Evolutionary conservation across 805 yeast genomes (phyloP).

Genomic region (Saturnispora quitensis): DNA sequence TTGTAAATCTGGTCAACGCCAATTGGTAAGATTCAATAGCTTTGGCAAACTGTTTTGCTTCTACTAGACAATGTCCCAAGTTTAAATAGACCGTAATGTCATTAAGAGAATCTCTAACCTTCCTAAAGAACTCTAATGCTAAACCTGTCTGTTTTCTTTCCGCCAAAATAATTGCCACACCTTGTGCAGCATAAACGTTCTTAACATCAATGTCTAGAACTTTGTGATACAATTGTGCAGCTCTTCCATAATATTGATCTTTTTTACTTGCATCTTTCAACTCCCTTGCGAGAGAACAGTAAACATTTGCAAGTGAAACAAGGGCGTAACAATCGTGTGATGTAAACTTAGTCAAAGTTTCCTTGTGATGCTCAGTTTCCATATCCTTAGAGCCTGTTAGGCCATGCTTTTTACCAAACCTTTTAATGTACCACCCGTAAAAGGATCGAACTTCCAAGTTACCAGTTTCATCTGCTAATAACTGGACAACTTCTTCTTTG

Average conservation of each 20-base stretch:
- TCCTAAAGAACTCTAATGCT: constrained; percentile 81
- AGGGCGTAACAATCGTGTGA: constrained; percentile 88
- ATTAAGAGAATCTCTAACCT: constrained; percentile 80
- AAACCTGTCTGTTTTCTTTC: constrained; percentile 66
- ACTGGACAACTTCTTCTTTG: constrained; percentile 42
- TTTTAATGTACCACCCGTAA: constrained; percentile 79
- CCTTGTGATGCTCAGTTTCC: constrained; percentile 76
- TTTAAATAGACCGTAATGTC: constrained; percentile 79
- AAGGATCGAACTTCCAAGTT: constrained; percentile 82
- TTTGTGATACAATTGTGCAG: constrained; percentile 87
- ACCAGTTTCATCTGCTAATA: constrained; percentile 46
- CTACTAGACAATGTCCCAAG: constrained; percentile 79
- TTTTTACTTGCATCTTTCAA: constrained; percentile 49
- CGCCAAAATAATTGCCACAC: constrained; percentile 86
- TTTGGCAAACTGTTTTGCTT: constrained; percentile 70
- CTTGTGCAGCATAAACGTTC: constrained; percentile 96
- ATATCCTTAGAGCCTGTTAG: constrained; percentile 41
- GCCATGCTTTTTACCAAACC: constrained; percentile 44
- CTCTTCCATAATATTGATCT: constrained; percentile 72
- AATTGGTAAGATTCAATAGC: constrained; percentile 85
- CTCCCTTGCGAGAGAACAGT: constrained; percentile 75
- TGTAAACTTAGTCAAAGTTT: constrained; percentile 71
- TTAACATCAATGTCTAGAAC: constrained; percentile 75
- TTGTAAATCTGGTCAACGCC: constrained; percentile 59
- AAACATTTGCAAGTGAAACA: constrained; percentile 82